A percentile compares a stretch with the other conserved stretches of the same genome.
phyloP scores from a whole-genome alignment of 225 moss, liverwort and hornwort genomes.

The Antitrichia curtipendula region DNA sequence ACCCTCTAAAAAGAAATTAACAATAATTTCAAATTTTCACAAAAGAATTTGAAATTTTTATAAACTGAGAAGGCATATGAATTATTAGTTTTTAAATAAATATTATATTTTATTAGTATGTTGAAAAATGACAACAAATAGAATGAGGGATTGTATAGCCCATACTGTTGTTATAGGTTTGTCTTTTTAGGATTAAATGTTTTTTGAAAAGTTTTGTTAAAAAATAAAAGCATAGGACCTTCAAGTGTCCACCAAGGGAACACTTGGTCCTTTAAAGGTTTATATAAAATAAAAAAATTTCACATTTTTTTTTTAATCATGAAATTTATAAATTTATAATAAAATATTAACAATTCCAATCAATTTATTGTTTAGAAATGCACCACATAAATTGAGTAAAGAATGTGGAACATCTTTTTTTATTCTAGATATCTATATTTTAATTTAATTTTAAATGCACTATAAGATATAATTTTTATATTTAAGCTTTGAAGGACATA shows the following conservation, averaged over 20 bases:
- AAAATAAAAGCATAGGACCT: neutral
- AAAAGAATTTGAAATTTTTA: neutral
- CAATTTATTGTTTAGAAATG: neutral
- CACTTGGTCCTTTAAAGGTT: neutral
- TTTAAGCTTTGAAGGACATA: neutral
- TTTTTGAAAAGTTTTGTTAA: neutral
- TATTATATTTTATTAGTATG: neutral
- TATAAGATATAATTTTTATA: neutral
- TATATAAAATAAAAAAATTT: too few relatives aligned
- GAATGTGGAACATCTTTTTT: neutral
- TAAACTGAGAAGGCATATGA: accelerated
- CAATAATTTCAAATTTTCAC: neutral
- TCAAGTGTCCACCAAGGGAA: accelerated
- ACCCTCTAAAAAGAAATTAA: accelerated
- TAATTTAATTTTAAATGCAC: neutral
- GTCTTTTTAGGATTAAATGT: accelerated
- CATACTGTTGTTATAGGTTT: accelerated
- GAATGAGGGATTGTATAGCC: neutral
- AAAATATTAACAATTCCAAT: neutral
- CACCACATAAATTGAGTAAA: neutral
- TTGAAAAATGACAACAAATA: neutral
- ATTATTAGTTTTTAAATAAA: too few relatives aligned
- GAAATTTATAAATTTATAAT: neutral
- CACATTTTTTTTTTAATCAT: too few relatives aligned
- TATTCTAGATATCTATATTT: neutral